Conservation (phyloP, 192 early-diverging fungal genomes). For the Gamsiella multidivaricata region DNA sequence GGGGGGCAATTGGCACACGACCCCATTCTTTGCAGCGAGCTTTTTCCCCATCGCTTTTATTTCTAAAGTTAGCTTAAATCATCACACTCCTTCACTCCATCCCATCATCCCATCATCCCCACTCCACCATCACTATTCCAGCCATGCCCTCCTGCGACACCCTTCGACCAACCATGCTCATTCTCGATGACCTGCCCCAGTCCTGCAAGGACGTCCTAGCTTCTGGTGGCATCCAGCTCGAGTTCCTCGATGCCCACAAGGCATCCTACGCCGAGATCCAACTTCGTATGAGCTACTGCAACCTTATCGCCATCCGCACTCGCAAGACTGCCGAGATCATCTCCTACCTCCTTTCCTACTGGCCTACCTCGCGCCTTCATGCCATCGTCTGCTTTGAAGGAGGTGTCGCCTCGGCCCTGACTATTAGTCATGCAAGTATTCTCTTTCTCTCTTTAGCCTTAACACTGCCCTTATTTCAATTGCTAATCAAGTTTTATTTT, state of each 20-base stretch:
- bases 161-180: slow-evolving; percentile 46
- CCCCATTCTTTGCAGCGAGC: slow-evolving; percentile 3
- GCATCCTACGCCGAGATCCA: slow-evolving; percentile 53
- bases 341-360: slow-evolving; percentile 52
- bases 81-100: not conserved
- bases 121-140: not conserved
- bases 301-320: slow-evolving; percentile 50
- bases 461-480: not conserved
- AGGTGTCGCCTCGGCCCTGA: slow-evolving; percentile 50
- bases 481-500: not conserved
- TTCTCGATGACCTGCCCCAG: slow-evolving; percentile 53
- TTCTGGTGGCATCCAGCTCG: slow-evolving; percentile 43
- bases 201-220: slow-evolving; percentile 49
- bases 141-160: slow-evolving; percentile 40
- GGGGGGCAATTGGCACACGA: too few species aligned
- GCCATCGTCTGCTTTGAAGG: slow-evolving; percentile 53
- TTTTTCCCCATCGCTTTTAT: slow-evolving; percentile 30
- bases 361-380: slow-evolving; percentile 52
- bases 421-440: slow-evolving; percentile 43
- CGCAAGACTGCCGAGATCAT: slow-evolving; percentile 54
- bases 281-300: slow-evolving; percentile 52
- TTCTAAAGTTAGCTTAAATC: too few species aligned
- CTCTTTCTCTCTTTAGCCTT: too few species aligned
- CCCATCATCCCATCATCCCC: slow-evolving; percentile 7
- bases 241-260: slow-evolving; percentile 52